Percentiles rank a stretch among this genome's conserved stretches.
phyloP scores from a whole-genome alignment of 2,329 filamentous ascomycete species.

The Calonectria crousiana region DNA sequence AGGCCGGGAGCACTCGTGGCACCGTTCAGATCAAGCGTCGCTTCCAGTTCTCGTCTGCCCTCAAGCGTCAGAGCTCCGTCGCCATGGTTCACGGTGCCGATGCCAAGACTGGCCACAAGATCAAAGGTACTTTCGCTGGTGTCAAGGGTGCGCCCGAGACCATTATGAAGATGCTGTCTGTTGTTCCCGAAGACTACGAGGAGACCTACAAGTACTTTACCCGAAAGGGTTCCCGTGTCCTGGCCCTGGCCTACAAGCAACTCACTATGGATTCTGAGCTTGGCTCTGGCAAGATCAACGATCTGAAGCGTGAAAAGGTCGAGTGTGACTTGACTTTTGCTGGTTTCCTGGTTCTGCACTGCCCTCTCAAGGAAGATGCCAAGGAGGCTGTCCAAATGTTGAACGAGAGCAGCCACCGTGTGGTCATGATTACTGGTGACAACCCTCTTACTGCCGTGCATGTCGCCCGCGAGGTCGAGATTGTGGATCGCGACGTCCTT shows the following conservation, averaged over 20 bases:
- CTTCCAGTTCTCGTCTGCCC: conserved; percentile 96
- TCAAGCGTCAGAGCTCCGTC: conserved; percentile 96
- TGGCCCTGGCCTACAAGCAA: conserved; percentile 95
- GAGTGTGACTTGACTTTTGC: conserved; percentile 89
- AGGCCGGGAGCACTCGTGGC: conserved; percentile 61
- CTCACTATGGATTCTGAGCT: conserved; percentile 85
- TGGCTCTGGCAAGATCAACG: conserved; percentile 87
- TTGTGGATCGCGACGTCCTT: conserved; percentile 93
- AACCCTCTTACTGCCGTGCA: conserved; percentile 97
- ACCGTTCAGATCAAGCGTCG: conserved; percentile 94
- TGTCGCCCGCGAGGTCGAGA: conserved; percentile 95
- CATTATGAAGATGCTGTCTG: conserved; percentile 90
- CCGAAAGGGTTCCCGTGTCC: conserved; percentile 91
- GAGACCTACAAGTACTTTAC: conserved; percentile 99
- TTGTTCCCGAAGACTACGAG: conserved; percentile 88
- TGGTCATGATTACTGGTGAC: conserved; percentile 99
- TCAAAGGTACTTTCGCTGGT: conserved; percentile 89
- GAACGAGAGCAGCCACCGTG: conserved; percentile 98
- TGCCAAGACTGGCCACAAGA: conserved; percentile 78
- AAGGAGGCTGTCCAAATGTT: conserved; percentile 95
- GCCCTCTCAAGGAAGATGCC: conserved; percentile 95
- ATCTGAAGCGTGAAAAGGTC: conserved; percentile 92
- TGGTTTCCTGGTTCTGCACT: conserved; percentile 95
- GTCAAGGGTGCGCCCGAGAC: conserved; percentile 99
- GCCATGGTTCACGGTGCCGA: conserved; percentile 83